Percentiles rank a stretch among this genome's conserved stretches.
phyloP scores from a whole-genome alignment of 1,139 yeast genomes.

The Zygosaccharomyces pseudobailii region DNA sequence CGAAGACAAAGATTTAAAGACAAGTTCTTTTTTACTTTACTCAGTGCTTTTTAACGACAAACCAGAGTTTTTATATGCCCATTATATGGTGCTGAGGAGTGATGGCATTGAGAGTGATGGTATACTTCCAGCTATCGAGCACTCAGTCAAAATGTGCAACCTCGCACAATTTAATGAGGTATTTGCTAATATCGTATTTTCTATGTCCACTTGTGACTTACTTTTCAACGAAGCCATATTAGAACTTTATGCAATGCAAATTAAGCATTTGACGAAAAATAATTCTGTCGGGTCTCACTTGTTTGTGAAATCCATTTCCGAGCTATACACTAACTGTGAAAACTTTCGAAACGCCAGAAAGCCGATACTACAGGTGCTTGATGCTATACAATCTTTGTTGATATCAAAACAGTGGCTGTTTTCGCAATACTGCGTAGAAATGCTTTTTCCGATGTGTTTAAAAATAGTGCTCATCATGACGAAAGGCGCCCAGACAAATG shows the following conservation, averaged over 20 bases:
- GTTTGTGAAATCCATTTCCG: slow-evolving; percentile 30
- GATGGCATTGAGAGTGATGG: slow-evolving; percentile 13
- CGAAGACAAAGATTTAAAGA: slow-evolving; percentile 17
- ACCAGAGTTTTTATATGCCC: slow-evolving; percentile 31
- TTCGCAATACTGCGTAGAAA: slow-evolving; percentile 65
- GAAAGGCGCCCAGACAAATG: slow-evolving; percentile 11
- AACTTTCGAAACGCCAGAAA: slow-evolving; percentile 3
- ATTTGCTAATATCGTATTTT: slow-evolving; percentile 18
- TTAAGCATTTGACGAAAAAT: slow-evolving; percentile 22
- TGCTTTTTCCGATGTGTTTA: slow-evolving; percentile 37
- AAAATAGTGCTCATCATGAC: slow-evolving; percentile 24
- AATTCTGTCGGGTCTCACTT: slow-evolving; percentile 21
- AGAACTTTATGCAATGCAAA: slow-evolving; percentile 21
- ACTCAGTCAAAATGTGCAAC: slow-evolving; percentile 10
- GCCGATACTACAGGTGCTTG: slow-evolving; percentile 16
- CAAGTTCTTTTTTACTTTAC: slow-evolving; percentile 34
- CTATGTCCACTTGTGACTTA: slow-evolving; percentile 14
- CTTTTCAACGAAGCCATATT: slow-evolving; percentile 15
- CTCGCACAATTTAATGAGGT: slow-evolving; percentile 13
- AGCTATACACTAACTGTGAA: slow-evolving; percentile 19
- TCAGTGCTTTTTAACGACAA: slow-evolving; percentile 23
- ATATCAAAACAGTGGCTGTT: slow-evolving; percentile 54
- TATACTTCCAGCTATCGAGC: slow-evolving; percentile 17
- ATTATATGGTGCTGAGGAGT: slow-evolving; percentile 33
- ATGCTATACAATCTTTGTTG: slow-evolving; percentile 39